Conservation (phyloP, 228 moss, liverwort and hornwort genomes). For the Sphagnum fallax region DNA sequence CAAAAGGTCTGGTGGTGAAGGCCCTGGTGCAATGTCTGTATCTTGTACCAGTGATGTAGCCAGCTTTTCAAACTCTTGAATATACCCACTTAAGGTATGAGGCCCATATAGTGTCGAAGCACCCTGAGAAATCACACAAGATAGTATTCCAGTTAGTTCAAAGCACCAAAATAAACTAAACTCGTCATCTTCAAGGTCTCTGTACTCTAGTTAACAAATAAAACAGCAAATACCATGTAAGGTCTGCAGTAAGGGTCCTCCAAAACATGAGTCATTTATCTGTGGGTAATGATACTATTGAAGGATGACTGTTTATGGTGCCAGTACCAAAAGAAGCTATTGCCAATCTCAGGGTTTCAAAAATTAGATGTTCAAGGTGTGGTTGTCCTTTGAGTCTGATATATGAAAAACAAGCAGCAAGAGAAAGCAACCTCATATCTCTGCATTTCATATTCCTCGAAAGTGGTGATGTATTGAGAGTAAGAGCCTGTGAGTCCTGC, state of each 20-base stretch:
- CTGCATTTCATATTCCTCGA: slow-evolving; percentile 80
- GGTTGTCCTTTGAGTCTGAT: no score
- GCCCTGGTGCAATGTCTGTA: slow-evolving; percentile 62
- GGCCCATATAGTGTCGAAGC: slow-evolving; percentile 93
- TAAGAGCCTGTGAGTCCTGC: slow-evolving; percentile 89
- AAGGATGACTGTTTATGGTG: no score
- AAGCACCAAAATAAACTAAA: neutral
- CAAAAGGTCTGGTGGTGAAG: slow-evolving; percentile 72
- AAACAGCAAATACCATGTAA: no score
- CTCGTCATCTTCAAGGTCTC: neutral
- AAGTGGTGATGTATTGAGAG: slow-evolving; percentile 89
- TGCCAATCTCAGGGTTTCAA: no score
- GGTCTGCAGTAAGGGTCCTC: no score
- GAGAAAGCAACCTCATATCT: slow-evolving; percentile 65
- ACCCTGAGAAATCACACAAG: slow-evolving; percentile 28
- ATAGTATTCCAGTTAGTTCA: neutral
- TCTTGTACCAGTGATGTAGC: slow-evolving; percentile 71
- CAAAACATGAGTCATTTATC: no score
- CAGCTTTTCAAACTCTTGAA: slow-evolving; percentile 83
- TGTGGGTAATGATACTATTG: no score
- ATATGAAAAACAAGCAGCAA: neutral
- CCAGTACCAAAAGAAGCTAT: no score
- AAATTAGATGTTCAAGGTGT: no score
- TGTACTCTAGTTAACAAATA: neutral
- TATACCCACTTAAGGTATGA: slow-evolving; percentile 80